Percentiles rank a stretch among this genome's conserved stretches.
These are phyloP conservation scores for Mortierella sp. DNA, from an alignment of 371 early-diverging fungal genomes.

Conservation along the genomic window DNA sequence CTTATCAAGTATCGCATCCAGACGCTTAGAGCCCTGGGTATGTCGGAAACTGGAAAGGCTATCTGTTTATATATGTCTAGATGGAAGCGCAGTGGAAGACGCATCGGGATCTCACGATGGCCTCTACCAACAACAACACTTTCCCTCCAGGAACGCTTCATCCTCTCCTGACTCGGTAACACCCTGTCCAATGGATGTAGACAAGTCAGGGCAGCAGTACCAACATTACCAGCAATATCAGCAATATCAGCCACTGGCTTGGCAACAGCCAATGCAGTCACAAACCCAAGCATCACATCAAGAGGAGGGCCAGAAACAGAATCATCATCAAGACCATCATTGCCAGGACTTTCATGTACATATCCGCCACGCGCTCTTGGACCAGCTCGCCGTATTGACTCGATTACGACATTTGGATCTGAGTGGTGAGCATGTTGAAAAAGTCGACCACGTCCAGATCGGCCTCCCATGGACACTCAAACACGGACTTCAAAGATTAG, in stretches of 20 bases:
- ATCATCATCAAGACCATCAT: not conserved
- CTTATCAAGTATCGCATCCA: not conserved
- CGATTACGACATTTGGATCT: slow-evolving; percentile 28
- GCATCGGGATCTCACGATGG: not conserved
- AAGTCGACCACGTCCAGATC: slow-evolving; percentile 23
- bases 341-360: not conserved
- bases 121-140: not conserved
- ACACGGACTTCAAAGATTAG: slow-evolving; percentile 16
- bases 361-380: slow-evolving; percentile 17
- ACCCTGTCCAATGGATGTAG: too few species aligned
- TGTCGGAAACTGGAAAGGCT: slow-evolving; percentile 22
- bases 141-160: not conserved
- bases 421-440: slow-evolving; percentile 35
- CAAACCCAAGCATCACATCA: not conserved
- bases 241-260: too few species aligned
- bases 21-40: slow-evolving; percentile 10
- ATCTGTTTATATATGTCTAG: slow-evolving; percentile 21
- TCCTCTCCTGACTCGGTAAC: not conserved
- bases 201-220: not conserved
- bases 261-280: too few species aligned
- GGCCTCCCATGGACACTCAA: slow-evolving; percentile 30
- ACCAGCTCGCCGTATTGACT: slow-evolving; percentile 23
- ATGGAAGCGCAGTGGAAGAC: slow-evolving; percentile 8
- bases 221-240: not conserved
- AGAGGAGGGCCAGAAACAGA: not conserved